Base-by-base conservation (phyloP, 192 early-diverging fungal species). In the Rhizoclosmatium sp. region DNA sequence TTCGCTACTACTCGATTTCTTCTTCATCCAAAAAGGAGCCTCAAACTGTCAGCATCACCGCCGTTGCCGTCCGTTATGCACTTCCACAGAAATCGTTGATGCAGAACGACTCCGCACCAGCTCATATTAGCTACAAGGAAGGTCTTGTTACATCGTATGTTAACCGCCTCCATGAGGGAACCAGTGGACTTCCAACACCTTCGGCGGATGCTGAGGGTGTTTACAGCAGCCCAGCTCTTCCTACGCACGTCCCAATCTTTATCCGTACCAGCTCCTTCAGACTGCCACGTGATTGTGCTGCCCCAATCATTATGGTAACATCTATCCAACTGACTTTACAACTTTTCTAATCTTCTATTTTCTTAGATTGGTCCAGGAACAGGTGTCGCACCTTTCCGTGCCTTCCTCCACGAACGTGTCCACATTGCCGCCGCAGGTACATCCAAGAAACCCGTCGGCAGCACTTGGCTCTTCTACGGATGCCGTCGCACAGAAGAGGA, bases 1-100 rank as follows among this genome's bases (percentile, higher is more conserved):
- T 94, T 21, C 94, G 98, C 21, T 95, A 97, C 85, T 99, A 99
- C 82, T 97, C 96, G 49, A 98, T 99, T 56, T 97, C 96, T n/a
- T 97, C 96, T 10, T 94, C 94, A 16, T 85, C 94, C 59, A 93
- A 91, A 69, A 90, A 91, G 45, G 81, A 89, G 49, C 95, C 96
- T 39, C 91, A 87, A n/a, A 80, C 83, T 12, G 93, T 96, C 54
- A 86, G 89, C 68, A 86, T 97, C 69, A 99, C 98, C 21, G 96
- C 95, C 4, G 93, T 98, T 49, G 92, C 95, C 74, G 86, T 98
- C 45, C 88, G 93, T 40, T 98, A 97, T 83, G 86, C 86, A n/a
- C 86, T 93, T 10, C 66, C 71, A 80, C 3, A 65, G 68, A 40
- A 47, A 23, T 47, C 44, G 9, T 39, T 67, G 71, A 2, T 51